Evolutionary conservation across 805 yeast genomes (phyloP).

Genomic region (Teunomyces funiuensis): DNA sequence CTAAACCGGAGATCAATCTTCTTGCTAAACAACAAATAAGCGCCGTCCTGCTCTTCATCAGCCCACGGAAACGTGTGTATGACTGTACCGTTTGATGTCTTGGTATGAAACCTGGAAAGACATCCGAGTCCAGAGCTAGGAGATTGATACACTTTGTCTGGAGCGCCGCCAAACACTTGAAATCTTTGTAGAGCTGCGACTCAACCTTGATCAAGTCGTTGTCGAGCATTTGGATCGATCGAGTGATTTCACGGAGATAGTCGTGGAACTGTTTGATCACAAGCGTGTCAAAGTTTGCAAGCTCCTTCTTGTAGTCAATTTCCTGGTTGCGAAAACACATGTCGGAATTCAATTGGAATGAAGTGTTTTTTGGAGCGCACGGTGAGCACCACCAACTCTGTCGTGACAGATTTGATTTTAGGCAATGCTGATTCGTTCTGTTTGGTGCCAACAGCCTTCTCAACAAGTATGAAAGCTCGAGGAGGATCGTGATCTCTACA

Average conservation of each 20-base stretch:
- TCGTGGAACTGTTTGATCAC: slow-evolving; percentile 33
- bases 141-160: slow-evolving; percentile 36
- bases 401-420: slow-evolving; percentile 29
- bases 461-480: slow-evolving; percentile 28
- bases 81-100: slow-evolving; percentile 17
- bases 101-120: slow-evolving; percentile 14
- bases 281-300: slow-evolving; percentile 32
- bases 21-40: slow-evolving; percentile 24
- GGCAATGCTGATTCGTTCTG: slow-evolving; percentile 28
- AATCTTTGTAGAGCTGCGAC: slow-evolving; percentile 34
- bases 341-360: slow-evolving; percentile 41
- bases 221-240: slow-evolving; percentile 35
- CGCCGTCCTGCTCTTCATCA: slow-evolving; percentile 4
- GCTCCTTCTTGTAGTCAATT: slow-evolving; percentile 24
- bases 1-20: slow-evolving; percentile 30
- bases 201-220: slow-evolving; percentile 34
- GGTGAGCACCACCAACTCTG: slow-evolving; percentile 38
- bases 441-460: slow-evolving; percentile 13
- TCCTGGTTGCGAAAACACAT: slow-evolving; percentile 37
- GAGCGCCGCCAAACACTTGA: slow-evolving; percentile 34
- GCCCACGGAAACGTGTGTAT: slow-evolving; percentile 34
- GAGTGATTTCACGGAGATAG: slow-evolving; percentile 23
- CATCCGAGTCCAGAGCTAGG: slow-evolving; percentile 21
- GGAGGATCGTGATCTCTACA: slow-evolving; percentile 30
- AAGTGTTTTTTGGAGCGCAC: slow-evolving; percentile 32